Conservation (phyloP, 2,329 filamentous ascomycete genomes). For the Arthrobotrys pseudoclavata region DNA sequence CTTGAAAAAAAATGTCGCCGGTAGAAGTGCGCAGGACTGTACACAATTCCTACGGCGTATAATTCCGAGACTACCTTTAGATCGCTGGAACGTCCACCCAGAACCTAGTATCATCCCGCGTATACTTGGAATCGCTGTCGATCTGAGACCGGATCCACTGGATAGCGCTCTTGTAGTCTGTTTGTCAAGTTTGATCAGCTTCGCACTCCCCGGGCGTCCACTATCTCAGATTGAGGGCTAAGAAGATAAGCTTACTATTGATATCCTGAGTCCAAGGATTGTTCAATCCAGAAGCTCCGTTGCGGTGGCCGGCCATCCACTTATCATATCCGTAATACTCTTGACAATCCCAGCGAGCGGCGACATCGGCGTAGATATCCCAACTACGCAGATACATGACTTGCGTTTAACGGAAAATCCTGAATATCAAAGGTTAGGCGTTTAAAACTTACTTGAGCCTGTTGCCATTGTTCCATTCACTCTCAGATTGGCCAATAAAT, state of each 20-base stretch:
- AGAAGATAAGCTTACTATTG: not conserved
- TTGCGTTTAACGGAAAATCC: not conserved
- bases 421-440: not conserved
- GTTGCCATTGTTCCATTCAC: constrained; percentile 62
- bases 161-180: constrained; percentile 61
- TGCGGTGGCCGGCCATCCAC: constrained; percentile 63
- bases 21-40: no score
- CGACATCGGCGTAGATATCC: constrained; percentile 61
- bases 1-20: no score
- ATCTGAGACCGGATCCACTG: constrained; percentile 64
- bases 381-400: not conserved
- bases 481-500: constrained; percentile 61
- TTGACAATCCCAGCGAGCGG: constrained; percentile 63
- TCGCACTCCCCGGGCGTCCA: not conserved
- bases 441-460: constrained; percentile 58
- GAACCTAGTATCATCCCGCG: constrained; percentile 63
- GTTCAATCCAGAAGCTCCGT: constrained; percentile 55
- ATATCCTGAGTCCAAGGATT: constrained; percentile 19
- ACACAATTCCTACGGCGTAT: no score
- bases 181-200: not conserved
- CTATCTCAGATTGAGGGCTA: not conserved
- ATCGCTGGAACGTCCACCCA: constrained; percentile 26
- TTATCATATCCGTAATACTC: constrained; percentile 63
- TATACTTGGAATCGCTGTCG: constrained; percentile 60
- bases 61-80: not conserved